These are phyloP conservation scores for Flaveria linearis DNA, from an alignment of 129 eudicot species.

Conservation along the genomic window DNA sequence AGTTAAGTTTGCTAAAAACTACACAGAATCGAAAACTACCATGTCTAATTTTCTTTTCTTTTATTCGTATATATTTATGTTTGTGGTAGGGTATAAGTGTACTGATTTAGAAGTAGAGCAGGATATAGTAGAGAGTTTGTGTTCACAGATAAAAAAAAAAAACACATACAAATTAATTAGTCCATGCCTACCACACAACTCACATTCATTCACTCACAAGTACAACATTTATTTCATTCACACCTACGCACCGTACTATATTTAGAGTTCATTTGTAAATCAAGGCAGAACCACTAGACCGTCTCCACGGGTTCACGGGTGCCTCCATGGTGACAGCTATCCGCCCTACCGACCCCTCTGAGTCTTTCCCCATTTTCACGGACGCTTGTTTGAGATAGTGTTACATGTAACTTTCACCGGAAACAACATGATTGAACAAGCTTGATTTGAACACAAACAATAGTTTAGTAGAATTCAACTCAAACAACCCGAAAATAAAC, in stretches of 20 bases:
- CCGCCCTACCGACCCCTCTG: too few relatives aligned
- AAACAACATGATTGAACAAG: not conserved
- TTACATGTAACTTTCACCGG: not conserved
- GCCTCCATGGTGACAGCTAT: too few relatives aligned
- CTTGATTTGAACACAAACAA: not conserved
- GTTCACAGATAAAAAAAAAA: not conserved
- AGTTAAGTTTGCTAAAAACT: too few relatives aligned
- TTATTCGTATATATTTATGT: not conserved
- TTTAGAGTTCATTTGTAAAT: not conserved
- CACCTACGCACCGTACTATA: not conserved
- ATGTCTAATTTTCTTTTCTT: not conserved
- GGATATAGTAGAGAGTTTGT: too few relatives aligned
- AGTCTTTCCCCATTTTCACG: too few relatives aligned
- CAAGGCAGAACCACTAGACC: not conserved
- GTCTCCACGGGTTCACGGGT: too few relatives aligned
- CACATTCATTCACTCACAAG: not conserved
- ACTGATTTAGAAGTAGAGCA: too few relatives aligned
- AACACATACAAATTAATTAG: not conserved
- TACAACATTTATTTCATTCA: slow-evolving; percentile 5
- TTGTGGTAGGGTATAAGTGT: not conserved
- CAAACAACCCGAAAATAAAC: too few relatives aligned
- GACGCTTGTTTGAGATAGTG: too few relatives aligned
- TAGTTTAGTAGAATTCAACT: too few relatives aligned
- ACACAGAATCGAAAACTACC: not conserved
- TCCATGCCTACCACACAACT: not conserved